These are phyloP conservation scores for Aechmea fasciata DNA, from an alignment of 176 grass and related monocot species.

Conservation along the genomic window DNA sequence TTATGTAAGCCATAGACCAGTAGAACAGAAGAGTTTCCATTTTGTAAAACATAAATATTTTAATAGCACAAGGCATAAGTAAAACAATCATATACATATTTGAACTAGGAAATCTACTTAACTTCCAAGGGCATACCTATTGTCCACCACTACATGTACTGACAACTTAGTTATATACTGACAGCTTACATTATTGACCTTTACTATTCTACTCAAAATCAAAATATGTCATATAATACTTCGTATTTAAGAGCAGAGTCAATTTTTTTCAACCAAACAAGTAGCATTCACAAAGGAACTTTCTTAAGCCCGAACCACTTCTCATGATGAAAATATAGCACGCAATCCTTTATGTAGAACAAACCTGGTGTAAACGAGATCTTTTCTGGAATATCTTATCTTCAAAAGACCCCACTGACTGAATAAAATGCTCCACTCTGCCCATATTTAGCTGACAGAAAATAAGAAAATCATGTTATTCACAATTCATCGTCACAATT, in stretches of 20 bases:
- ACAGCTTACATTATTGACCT: no score
- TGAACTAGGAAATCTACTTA: no score
- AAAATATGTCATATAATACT: background rate
- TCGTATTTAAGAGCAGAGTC: background rate
- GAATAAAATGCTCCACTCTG: slow-evolving; percentile 96
- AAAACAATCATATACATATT: no score
- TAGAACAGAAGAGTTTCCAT: background rate
- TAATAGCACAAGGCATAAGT: no score
- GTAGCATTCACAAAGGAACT: background rate
- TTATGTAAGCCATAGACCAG: background rate
- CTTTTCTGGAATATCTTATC: slow-evolving; percentile 99
- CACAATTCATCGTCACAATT: background rate
- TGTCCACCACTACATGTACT: no score
- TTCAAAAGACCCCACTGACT: slow-evolving; percentile 81
- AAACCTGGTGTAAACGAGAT: slow-evolving; percentile 72
- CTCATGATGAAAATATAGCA: background rate
- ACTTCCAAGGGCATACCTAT: no score
- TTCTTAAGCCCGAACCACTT: background rate
- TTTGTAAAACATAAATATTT: background rate
- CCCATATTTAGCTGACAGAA: slow-evolving; percentile 65
- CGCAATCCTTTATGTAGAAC: background rate
- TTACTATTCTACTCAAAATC: background rate
- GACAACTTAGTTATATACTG: no score
- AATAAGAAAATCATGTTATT: slow-evolving; percentile 3
- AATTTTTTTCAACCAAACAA: background rate